phyloP scores from a whole-genome alignment of 1,139 yeast genomes.

The Blastobotrys apis region DNA sequence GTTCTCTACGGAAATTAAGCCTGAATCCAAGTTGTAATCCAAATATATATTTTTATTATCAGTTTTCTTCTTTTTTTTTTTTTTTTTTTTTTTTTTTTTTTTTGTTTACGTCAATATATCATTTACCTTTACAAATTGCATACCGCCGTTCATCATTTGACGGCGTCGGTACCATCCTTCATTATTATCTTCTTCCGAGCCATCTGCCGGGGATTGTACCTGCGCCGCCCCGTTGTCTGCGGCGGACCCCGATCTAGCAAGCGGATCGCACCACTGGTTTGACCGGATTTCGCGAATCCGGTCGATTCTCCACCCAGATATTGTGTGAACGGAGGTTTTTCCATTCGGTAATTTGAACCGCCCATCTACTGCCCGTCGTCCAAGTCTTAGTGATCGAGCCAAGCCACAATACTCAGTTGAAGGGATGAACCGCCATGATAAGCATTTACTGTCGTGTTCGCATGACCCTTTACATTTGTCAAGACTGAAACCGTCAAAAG shows the following conservation, averaged over 20 bases:
- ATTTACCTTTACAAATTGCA: too few relatives aligned
- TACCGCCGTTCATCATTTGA: background rate
- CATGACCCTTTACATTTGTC: too few relatives aligned
- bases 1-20: slow-evolving; percentile 40
- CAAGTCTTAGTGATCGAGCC: background rate
- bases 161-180: background rate
- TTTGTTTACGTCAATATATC: background rate
- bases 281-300: slow-evolving; percentile 1
- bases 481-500: slow-evolving; percentile 13
- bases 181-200: background rate
- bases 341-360: background rate
- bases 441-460: too few relatives aligned
- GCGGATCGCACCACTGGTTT: background rate
- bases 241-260: too few relatives aligned
- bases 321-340: background rate
- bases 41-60: background rate
- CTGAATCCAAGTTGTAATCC: slow-evolving; percentile 35
- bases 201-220: too few relatives aligned
- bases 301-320: slow-evolving; percentile 9
- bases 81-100: background rate
- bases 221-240: too few relatives aligned
- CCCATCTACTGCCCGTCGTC: background rate
- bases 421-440: background rate
- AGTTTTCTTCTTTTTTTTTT: background rate
- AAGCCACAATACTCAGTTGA: background rate